A percentile compares a stretch with the other conserved stretches of the same genome.
Conservation (phyloP, 352 stramenopile genomes). For the Thalassiosira exigua region DNA sequence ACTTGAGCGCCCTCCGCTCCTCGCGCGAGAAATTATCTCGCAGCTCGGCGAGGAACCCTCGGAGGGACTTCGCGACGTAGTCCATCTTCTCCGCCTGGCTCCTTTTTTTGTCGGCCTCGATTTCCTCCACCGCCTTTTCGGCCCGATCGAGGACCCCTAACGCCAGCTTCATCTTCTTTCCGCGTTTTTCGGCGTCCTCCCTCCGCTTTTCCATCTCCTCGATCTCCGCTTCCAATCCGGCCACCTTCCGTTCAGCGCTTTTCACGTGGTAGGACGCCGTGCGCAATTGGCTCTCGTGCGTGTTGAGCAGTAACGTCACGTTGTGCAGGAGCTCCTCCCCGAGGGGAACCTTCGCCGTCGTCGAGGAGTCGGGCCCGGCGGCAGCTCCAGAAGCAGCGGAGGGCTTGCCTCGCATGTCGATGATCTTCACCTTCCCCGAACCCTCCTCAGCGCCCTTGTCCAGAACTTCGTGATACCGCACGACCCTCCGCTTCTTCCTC, state of each 20-base stretch:
- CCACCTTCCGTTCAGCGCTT: slow-evolving; percentile 60
- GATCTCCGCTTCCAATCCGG: slow-evolving; percentile 60
- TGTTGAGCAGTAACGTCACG: slow-evolving; percentile 76
- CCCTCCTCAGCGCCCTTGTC: slow-evolving; percentile 26
- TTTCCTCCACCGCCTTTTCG: slow-evolving; percentile 39
- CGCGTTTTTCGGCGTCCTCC: slow-evolving; percentile 33
- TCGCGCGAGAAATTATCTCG: slow-evolving; percentile 55
- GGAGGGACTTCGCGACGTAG: slow-evolving; percentile 34
- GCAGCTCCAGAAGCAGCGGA: neutral
- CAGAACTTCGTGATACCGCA: slow-evolving; percentile 56
- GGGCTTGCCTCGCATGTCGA: slow-evolving; percentile 72
- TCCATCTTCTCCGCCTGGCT: slow-evolving; percentile 16
- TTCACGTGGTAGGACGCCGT: slow-evolving; percentile 67
- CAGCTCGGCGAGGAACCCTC: slow-evolving; percentile 44
- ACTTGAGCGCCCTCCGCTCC: slow-evolving; percentile 65
- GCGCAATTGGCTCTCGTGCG: slow-evolving; percentile 76
- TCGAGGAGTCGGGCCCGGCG: neutral
- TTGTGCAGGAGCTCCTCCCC: slow-evolving; percentile 83
- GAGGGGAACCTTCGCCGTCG: slow-evolving; percentile 37
- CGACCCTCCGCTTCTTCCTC: slow-evolving; percentile 41
- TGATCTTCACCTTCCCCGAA: slow-evolving; percentile 51
- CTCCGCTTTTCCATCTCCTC: slow-evolving; percentile 49
- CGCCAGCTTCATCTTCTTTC: slow-evolving; percentile 62
- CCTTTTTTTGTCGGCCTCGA: slow-evolving; percentile 19
- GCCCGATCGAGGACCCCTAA: slow-evolving; percentile 56